Evolutionary conservation across 768 basidiomycete species (phyloP).

Genomic region (Arthromyces matolae): DNA sequence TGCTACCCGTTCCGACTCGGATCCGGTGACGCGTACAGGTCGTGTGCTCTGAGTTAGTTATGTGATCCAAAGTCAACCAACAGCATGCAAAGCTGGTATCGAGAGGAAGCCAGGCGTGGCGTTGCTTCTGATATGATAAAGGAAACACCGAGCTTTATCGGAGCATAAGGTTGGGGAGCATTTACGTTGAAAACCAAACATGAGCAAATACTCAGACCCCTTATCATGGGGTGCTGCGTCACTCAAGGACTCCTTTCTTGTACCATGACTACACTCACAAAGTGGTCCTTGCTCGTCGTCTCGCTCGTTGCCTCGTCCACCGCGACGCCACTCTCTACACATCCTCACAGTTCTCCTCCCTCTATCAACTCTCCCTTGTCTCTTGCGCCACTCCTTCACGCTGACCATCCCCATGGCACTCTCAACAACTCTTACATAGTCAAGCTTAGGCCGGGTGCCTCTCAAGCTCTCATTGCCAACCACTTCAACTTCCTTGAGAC

Average conservation of each 20-base stretch:
- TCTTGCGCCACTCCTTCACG: constrained; percentile 58
- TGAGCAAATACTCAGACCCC: constrained; percentile 22
- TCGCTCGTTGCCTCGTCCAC: constrained; percentile 33
- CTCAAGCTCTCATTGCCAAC: constrained; percentile 55
- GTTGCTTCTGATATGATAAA: constrained; percentile 6
- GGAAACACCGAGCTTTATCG: not conserved
- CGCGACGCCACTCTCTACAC: constrained; percentile 52
- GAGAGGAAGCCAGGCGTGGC: too few species aligned
- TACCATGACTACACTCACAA: constrained; percentile 42
- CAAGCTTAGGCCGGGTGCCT: constrained; percentile 72
- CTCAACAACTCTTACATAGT: constrained; percentile 95
- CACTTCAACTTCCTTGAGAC: constrained; percentile 76
- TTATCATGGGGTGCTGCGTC: constrained; percentile 20
- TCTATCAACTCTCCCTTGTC: constrained; percentile 41
- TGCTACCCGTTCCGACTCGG: too few species aligned
- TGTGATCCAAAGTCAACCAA: too few species aligned
- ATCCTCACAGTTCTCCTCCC: constrained; percentile 25
- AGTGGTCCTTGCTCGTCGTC: constrained; percentile 42
- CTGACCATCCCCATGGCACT: constrained; percentile 62
- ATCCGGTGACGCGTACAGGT: too few species aligned
- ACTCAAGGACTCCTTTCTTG: constrained; percentile 24
- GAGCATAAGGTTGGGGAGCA: constrained; percentile 8
- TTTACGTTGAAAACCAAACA: constrained; percentile 27
- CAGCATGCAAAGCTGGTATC: too few species aligned
- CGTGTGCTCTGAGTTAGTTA: too few species aligned